Base-by-base conservation (phyloP, 345 rosid genomes). In the Murraya paniculata region DNA sequence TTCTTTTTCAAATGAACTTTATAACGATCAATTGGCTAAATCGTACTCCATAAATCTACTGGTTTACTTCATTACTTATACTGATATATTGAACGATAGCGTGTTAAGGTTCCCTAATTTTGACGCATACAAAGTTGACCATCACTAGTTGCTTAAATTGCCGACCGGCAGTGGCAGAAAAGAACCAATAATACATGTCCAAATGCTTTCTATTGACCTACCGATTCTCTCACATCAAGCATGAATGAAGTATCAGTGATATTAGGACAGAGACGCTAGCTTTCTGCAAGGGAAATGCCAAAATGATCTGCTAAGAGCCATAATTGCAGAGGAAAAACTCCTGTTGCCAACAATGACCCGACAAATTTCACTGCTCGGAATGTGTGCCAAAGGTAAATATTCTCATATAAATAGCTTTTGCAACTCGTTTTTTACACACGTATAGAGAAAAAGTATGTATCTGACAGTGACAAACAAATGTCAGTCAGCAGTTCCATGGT, bases 371-470 rank as follows among this genome's bases (percentile, higher is more conserved):
- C 35, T n/a, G 31, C 66, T 31, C 16, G 22, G 64, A 53, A 75
- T 13, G 18, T 56, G 71, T 2, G 7, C 27, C 39, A 56, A 36
- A 79, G 2, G 50, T 13, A n/a, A 4, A 2, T 1, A 9, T 73
- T 73, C 14, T 58, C 21, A 2, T 53, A 5, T 36, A 50, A 55
- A 22, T 45, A 41, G 2, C 35, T 59, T 39, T 35, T 18, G 24
- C 55, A 19, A 66, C 61, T 71, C 38, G 10, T 33, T 25, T 66
- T 24, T 76, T 13, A n/a, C 0, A 30, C 64, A 41, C 6, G 73
- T 77, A 21, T 21, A 50, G 38, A 41, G n/a, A 67, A 73, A 60
- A 18, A 67, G 67, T 45, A 41, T 11, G 68, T 30, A 71, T 66
- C 66, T 64, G 58, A 11, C 56, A 3, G 27, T 9, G 5, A 24